phyloP scores from a whole-genome alignment of 306 rosid genomes.

The Fagus sylvatica region DNA sequence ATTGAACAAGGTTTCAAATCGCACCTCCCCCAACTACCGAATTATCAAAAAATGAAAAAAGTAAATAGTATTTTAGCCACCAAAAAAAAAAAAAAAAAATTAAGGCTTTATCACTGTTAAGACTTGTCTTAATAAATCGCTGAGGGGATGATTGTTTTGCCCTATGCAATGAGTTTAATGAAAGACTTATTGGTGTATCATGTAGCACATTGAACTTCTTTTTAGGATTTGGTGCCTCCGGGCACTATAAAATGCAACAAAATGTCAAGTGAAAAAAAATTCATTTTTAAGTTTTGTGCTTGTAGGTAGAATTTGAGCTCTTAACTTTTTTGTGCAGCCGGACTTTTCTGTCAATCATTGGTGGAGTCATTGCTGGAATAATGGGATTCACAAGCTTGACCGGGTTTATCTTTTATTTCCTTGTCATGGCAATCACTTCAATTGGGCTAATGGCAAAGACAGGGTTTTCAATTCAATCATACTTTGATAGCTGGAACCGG shows the following conservation, averaged over 20 bases:
- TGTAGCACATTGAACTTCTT: no score
- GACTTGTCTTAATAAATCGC: not conserved
- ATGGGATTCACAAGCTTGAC: constrained; percentile 80
- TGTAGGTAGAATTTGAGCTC: not conserved
- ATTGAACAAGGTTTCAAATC: no score
- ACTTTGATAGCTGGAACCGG: constrained; percentile 73
- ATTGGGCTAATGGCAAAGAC: constrained; percentile 69
- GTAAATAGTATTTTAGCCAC: no score
- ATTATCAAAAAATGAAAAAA: no score
- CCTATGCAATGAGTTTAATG: not conserved
- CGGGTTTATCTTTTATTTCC: constrained; percentile 74
- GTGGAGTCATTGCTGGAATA: constrained; percentile 95
- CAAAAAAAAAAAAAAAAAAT: no score
- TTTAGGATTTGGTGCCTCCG: no score
- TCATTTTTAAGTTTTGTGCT: not conserved
- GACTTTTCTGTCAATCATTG: constrained; percentile 88
- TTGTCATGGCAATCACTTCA: constrained; percentile 79
- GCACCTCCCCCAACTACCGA: no score
- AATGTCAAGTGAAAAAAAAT: not conserved
- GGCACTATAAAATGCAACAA: not conserved
- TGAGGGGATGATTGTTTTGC: not conserved
- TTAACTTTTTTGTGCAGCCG: constrained; percentile 63
- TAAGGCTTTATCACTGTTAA: not conserved
- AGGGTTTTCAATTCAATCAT: constrained; percentile 57
- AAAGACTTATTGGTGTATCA: not conserved